Evolutionary conservation across 495 filamentous ascomycete species (phyloP).

Genomic region (Neurospora sublineolata): DNA sequence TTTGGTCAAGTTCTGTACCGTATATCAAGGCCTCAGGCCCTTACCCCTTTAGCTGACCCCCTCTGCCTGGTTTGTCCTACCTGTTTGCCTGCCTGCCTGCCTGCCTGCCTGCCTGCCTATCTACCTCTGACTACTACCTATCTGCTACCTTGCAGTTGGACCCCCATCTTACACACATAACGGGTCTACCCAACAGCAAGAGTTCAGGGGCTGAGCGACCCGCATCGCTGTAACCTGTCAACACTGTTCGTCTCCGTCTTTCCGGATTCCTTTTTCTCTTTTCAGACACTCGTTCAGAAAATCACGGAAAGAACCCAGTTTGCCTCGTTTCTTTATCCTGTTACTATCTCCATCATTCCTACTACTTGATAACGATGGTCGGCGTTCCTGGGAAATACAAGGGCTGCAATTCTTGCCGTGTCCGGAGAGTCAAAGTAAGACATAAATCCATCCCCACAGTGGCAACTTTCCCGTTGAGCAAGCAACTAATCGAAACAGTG

Average conservation of each 20-base stretch:
- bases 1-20: neutral
- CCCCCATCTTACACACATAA: neutral
- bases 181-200: neutral
- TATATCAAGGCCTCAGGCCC: neutral
- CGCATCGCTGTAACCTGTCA: neutral
- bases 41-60: neutral
- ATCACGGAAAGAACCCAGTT: neutral
- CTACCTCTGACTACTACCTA: neutral
- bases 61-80: neutral
- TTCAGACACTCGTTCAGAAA: neutral
- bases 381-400: conserved; percentile 38
- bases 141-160: neutral
- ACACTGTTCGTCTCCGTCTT: neutral
- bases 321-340: neutral
- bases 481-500: conserved; percentile 21
- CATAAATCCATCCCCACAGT: neutral
- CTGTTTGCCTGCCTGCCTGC: neutral
- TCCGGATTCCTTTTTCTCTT: neutral
- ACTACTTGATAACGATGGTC: conserved; percentile 10
- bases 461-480: neutral
- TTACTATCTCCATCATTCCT: neutral
- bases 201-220: neutral
- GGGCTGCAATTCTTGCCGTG: conserved; percentile 35
- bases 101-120: neutral
- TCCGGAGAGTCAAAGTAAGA: conserved; percentile 27